These are phyloP conservation scores for Marchantia paleacea DNA, from an alignment of 225 moss, liverwort and hornwort species.

Conservation along the genomic window DNA sequence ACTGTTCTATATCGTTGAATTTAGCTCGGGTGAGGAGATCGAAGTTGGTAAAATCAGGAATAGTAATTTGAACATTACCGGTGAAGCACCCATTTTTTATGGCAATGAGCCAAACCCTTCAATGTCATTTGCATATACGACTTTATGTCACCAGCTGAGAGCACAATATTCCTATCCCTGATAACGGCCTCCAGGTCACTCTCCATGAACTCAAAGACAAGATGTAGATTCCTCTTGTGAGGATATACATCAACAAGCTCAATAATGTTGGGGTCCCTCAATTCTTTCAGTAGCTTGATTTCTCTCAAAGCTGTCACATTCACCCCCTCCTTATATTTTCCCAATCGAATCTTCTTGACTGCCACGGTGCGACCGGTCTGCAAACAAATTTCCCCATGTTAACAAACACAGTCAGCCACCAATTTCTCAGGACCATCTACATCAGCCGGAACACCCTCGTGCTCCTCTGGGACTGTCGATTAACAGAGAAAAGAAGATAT, in stretches of 20 bases:
- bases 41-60: no score
- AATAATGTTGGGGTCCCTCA: conserved; percentile 95
- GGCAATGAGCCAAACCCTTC: conserved; percentile 89
- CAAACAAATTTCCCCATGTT: neutral
- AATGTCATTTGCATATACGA: conserved; percentile 99
- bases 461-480: no score
- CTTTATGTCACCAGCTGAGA: conserved; percentile 92
- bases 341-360: conserved; percentile 90
- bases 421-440: no score
- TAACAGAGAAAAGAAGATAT: no score
- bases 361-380: conserved; percentile 94
- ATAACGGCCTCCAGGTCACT: conserved; percentile 99
- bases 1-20: no score
- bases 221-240: conserved; percentile 96
- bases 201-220: conserved; percentile 97
- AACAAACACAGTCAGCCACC: neutral
- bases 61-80: conserved; percentile 39
- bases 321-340: conserved; percentile 98
- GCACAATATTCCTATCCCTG: conserved; percentile 83
- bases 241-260: conserved; percentile 97
- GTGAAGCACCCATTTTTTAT: conserved; percentile 98
- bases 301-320: conserved; percentile 97
- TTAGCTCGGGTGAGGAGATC: no score
- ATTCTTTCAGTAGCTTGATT: conserved; percentile 95
- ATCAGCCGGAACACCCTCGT: no score